Percentiles rank a stretch among this genome's conserved stretches.
phyloP scores from a whole-genome alignment of 2,329 filamentous ascomycete species.

The Chrysosphaeria jannelii region DNA sequence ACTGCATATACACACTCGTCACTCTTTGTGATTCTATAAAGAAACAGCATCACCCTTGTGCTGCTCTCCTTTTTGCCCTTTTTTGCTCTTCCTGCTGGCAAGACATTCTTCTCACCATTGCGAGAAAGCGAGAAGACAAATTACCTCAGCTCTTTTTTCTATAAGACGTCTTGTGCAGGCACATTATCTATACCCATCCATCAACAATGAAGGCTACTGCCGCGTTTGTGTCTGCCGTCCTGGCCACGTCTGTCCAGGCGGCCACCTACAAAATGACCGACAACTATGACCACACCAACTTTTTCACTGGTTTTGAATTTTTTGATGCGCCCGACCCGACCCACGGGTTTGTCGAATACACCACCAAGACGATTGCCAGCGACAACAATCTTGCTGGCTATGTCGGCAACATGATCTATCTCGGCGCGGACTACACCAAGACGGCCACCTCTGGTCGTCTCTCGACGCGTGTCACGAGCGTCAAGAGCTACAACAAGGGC shows the following conservation, averaged over 20 bases:
- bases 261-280: slow-evolving; percentile 16
- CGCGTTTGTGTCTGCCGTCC: slow-evolving; percentile 1
- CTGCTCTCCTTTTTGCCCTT: background rate
- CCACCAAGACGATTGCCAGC: slow-evolving; percentile 25
- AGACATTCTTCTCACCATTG: too few species aligned
- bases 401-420: slow-evolving; percentile 24
- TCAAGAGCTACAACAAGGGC: slow-evolving; percentile 32
- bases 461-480: slow-evolving; percentile 40
- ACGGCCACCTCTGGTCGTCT: slow-evolving; percentile 27
- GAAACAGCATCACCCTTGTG: background rate
- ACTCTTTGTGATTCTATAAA: background rate
- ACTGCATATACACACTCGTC: background rate
- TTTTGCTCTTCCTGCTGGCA: background rate
- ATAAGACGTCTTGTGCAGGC: too few species aligned
- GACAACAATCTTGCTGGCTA: slow-evolving; percentile 25
- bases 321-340: slow-evolving; percentile 35
- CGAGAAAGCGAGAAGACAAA: too few species aligned
- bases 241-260: slow-evolving; percentile 6
- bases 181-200: background rate
- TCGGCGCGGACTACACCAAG: slow-evolving; percentile 36
- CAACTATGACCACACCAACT: slow-evolving; percentile 20
- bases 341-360: slow-evolving; percentile 42
- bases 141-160: too few species aligned
- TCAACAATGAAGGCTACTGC: slow-evolving; percentile 2
- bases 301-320: slow-evolving; percentile 25